phyloP scores from a whole-genome alignment of 257 asterid genomes.

The Solanum virginianum region DNA sequence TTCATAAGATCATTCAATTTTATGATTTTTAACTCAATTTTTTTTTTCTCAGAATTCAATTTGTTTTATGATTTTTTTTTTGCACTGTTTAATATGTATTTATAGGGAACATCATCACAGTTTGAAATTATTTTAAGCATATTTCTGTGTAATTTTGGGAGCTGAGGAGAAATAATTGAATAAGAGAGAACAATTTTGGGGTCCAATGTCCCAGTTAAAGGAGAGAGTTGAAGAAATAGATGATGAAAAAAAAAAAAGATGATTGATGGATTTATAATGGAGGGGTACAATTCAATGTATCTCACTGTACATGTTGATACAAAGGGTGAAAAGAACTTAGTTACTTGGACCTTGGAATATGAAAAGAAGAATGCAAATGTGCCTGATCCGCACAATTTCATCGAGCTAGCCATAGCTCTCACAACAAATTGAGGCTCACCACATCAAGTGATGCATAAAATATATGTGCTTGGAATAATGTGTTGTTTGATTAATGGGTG shows the following conservation, averaged over 20 bases:
- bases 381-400: neutral
- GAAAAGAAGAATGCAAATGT: neutral
- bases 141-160: too few relatives aligned
- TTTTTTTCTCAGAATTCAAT: too few relatives aligned
- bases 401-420: neutral
- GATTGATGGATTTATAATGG: slow-evolving; percentile 4
- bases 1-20: too few relatives aligned
- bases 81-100: neutral
- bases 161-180: too few relatives aligned
- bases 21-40: too few relatives aligned
- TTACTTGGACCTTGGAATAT: slow-evolving; percentile 9
- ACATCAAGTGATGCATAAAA: neutral
- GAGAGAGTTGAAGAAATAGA: slow-evolving; percentile 2
- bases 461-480: too few relatives aligned
- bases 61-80: neutral
- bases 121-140: neutral
- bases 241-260: neutral
- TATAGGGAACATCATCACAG: neutral
- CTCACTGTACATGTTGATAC: neutral
- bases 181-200: too few relatives aligned
- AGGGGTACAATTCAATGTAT: neutral
- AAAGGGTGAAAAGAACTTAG: neutral
- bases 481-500: too few relatives aligned
- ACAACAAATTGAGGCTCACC: slow-evolving; percentile 8
- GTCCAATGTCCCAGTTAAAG: too few relatives aligned